phyloP scores from a whole-genome alignment of 257 asterid species.

The Dorcoceras hygrometricum region DNA sequence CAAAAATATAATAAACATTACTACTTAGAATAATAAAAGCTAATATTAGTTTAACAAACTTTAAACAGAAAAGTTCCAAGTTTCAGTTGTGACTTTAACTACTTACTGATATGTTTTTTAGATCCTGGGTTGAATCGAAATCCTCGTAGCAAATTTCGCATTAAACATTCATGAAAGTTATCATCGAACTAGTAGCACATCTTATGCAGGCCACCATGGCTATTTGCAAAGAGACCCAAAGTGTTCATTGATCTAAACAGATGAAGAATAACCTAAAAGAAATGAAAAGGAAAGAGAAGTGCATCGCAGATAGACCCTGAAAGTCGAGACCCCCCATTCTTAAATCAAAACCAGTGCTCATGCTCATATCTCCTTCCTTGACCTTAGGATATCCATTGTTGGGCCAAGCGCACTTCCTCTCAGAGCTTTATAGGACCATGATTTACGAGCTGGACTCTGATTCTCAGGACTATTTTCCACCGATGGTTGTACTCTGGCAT shows the following conservation, averaged over 20 bases:
- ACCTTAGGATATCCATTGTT: conserved; percentile 68
- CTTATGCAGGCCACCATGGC: neutral
- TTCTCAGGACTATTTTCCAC: neutral
- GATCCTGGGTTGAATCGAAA: neutral
- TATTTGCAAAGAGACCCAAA: conserved; percentile 9
- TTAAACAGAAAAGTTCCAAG: too few relatives aligned
- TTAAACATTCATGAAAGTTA: neutral
- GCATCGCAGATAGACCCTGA: neutral
- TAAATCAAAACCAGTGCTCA: conserved; percentile 6
- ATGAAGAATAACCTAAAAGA: too few relatives aligned
- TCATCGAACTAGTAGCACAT: conserved; percentile 2
- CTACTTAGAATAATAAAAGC: too few relatives aligned
- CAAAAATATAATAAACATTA: too few relatives aligned
- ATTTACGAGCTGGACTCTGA: conserved; percentile 30
- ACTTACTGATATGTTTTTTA: too few relatives aligned
- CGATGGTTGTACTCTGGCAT: conserved; percentile 7
- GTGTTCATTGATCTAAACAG: neutral
- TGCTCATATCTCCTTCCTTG: conserved; percentile 36
- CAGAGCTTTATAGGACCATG: conserved; percentile 58
- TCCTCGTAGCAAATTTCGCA: too few relatives aligned
- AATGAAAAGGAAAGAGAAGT: neutral
- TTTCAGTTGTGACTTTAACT: too few relatives aligned
- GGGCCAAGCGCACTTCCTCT: conserved; percentile 73
- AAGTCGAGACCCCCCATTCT: neutral
- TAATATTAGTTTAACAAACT: neutral